These are phyloP conservation scores for Gryganskiella cystojenkinii DNA, from an alignment of 192 early-diverging fungal species.

Conservation along the genomic window DNA sequence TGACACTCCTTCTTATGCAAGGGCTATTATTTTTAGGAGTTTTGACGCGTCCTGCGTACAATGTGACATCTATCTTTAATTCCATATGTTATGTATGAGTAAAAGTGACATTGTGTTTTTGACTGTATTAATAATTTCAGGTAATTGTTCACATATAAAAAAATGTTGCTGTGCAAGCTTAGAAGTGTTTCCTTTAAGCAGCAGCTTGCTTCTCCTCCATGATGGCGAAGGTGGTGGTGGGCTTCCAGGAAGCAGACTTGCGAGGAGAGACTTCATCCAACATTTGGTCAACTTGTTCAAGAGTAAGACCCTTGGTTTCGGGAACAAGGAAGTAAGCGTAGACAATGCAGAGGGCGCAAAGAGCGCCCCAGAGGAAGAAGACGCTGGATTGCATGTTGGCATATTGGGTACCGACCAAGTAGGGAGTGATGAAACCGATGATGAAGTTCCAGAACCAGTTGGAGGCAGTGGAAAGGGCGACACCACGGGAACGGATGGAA, in stretches of 20 bases:
- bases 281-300: constrained; percentile 73
- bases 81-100: too few relatives aligned
- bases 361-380: constrained; percentile 67
- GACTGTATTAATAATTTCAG: too few relatives aligned
- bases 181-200: constrained; percentile 35
- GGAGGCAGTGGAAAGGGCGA: constrained; percentile 81
- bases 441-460: constrained; percentile 93
- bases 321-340: constrained; percentile 68
- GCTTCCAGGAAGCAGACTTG: constrained; percentile 56
- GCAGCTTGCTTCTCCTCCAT: constrained; percentile 38
- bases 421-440: constrained; percentile 76
- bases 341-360: constrained; percentile 54
- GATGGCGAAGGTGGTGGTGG: constrained; percentile 43
- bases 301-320: constrained; percentile 62
- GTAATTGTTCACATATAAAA: not conserved
- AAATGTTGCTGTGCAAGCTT: constrained; percentile 30
- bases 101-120: too few relatives aligned
- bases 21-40: too few relatives aligned
- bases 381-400: constrained; percentile 60
- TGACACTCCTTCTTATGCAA: too few relatives aligned
- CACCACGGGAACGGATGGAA: constrained; percentile 84
- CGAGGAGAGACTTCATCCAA: constrained; percentile 57
- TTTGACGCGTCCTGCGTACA: too few relatives aligned
- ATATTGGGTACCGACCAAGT: constrained; percentile 65
- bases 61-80: too few relatives aligned